Conservation (phyloP, 139 green algal species). For the Chlamydomonas urium region DNA sequence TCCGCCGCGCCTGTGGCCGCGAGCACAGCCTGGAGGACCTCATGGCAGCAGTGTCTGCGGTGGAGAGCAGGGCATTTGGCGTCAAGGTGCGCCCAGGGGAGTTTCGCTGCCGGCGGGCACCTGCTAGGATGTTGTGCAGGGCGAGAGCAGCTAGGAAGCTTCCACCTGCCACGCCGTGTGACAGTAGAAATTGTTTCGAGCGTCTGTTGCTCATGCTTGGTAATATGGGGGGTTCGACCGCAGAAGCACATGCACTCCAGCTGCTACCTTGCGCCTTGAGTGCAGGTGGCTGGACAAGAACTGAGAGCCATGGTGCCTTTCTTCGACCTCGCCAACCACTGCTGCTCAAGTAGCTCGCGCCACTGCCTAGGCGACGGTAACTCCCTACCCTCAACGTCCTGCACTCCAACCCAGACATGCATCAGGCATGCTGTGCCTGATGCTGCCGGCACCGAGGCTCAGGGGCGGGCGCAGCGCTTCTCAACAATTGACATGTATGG, state of each 20-base stretch:
- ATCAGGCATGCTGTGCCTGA: neutral
- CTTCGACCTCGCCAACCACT: constrained; percentile 41
- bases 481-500: neutral
- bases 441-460: neutral
- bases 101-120: too few species aligned
- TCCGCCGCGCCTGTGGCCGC: neutral
- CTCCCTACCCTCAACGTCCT: neutral
- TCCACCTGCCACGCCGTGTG: neutral
- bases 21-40: constrained; percentile 12
- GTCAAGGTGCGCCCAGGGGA: constrained; percentile 12
- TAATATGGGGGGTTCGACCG: neutral
- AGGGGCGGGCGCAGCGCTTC: neutral
- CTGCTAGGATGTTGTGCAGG: neutral
- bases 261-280: neutral
- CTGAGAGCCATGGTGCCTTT: constrained; percentile 30
- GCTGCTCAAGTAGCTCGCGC: neutral
- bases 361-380: neutral
- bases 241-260: neutral
- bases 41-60: constrained; percentile 26
- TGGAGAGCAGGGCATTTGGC: constrained; percentile 42
- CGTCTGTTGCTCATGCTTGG: neutral
- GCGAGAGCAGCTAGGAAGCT: neutral
- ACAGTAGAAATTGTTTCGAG: neutral
- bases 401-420: neutral
- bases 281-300: constrained; percentile 8